Conservation (phyloP, 2,329 filamentous ascomycete genomes). For the Sporothrix schenckii region DNA sequence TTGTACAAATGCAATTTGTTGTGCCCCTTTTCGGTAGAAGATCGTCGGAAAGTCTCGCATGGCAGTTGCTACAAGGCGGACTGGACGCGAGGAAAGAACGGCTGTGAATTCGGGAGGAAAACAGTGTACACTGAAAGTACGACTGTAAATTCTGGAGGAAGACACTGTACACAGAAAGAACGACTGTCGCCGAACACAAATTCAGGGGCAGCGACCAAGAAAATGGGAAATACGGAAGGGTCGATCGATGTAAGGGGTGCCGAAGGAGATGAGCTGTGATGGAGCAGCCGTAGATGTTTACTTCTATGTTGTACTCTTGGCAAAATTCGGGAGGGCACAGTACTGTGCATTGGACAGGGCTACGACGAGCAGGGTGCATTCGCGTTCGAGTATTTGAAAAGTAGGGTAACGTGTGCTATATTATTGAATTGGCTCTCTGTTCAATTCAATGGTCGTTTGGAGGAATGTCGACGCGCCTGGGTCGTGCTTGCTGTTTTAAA, state of each 20-base stretch:
- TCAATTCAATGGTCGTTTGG: background rate
- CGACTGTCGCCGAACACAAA: background rate
- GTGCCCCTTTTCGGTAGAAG: background rate
- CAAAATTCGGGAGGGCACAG: background rate
- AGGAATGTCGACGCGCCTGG: conserved; percentile 14
- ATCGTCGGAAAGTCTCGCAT: background rate
- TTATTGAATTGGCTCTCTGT: no score
- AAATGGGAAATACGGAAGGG: conserved; percentile 3
- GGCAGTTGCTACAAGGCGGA: background rate
- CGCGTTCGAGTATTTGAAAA: no score
- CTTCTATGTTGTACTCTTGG: no score
- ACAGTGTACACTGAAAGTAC: background rate
- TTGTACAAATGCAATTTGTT: background rate
- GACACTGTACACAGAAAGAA: background rate
- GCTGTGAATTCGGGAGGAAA: background rate
- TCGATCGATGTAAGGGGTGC: conserved; percentile 15
- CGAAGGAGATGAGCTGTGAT: conserved; percentile 4
- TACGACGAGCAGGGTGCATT: no score
- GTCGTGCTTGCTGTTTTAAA: background rate
- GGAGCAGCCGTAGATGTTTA: background rate
- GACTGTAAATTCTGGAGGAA: background rate
- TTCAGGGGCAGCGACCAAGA: background rate
- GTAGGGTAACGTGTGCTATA: no score
- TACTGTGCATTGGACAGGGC: no score
- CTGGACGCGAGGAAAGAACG: conserved; percentile 8